A percentile compares a stretch with the other conserved stretches of the same genome.
phyloP scores from a whole-genome alignment of 2,329 filamentous ascomycete genomes.

The Nemania bipapillata region DNA sequence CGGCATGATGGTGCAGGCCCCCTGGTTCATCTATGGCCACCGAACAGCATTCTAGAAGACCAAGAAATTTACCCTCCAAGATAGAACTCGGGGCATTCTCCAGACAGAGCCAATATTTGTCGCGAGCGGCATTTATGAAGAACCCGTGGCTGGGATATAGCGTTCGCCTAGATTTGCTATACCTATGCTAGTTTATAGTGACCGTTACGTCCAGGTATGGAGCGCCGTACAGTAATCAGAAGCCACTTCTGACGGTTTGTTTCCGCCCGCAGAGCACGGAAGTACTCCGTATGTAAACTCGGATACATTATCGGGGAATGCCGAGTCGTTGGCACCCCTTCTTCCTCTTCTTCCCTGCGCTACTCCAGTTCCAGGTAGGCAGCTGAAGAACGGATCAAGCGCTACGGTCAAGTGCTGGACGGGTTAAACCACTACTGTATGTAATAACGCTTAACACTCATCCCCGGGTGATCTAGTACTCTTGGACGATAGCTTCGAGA shows the following conservation, averaged over 20 bases:
- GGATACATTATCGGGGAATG: conserved; percentile 23
- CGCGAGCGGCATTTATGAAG: neutral
- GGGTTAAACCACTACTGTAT: conserved; percentile 6
- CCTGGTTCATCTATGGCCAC: neutral
- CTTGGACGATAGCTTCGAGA: conserved; percentile 1
- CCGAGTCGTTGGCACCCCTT: conserved; percentile 31
- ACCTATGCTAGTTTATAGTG: neutral
- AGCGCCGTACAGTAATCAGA: conserved; percentile 35
- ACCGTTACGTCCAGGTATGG: neutral
- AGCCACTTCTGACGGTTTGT: conserved; percentile 17
- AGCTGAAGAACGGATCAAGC: conserved; percentile 26
- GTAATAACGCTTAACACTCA: conserved; percentile 10
- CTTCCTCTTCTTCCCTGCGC: conserved; percentile 6
- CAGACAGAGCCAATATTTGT: neutral
- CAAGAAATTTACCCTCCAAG: neutral
- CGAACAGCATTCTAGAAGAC: neutral
- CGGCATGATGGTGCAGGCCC: neutral
- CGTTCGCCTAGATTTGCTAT: conserved; percentile 17
- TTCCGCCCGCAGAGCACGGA: conserved; percentile 23
- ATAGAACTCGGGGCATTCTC: neutral
- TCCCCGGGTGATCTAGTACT: neutral
- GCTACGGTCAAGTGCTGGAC: no score
- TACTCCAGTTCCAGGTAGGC: conserved; percentile 22
- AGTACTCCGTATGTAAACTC: conserved; percentile 28
- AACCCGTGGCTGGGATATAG: conserved; percentile 5